Evolutionary conservation across 164 flowering plant genomes (phyloP).

Genomic region (Macadamia integrifolia): DNA sequence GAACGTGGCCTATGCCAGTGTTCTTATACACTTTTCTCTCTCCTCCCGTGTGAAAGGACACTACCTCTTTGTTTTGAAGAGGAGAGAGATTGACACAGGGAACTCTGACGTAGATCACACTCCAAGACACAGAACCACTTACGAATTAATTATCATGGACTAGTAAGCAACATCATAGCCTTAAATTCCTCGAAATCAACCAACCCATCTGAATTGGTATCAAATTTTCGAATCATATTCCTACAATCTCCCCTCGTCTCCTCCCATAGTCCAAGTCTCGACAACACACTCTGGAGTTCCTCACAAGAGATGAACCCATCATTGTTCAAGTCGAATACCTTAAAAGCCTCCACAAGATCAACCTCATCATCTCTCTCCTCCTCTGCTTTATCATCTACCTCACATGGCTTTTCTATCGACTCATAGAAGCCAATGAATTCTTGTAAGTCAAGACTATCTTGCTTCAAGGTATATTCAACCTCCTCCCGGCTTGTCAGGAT

Average conservation of each 20-base stretch:
- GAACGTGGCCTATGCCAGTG: no score
- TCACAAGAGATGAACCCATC: conserved; percentile 68
- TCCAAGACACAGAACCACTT: no score
- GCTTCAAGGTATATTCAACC: conserved; percentile 8
- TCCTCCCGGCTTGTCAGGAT: conserved; percentile 6
- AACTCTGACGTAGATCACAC: no score
- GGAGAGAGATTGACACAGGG: no score
- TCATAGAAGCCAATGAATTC: conserved; percentile 18
- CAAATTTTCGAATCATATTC: conserved; percentile 22
- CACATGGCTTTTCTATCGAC: not conserved
- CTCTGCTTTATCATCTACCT: not conserved
- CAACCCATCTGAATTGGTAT: conserved; percentile 20
- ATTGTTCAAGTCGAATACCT: conserved; percentile 61
- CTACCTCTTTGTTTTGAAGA: no score
- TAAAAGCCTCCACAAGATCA: conserved; percentile 42
- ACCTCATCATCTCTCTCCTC: conserved; percentile 9
- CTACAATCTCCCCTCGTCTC: conserved; percentile 15
- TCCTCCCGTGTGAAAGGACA: no score
- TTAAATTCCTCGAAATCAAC: conserved; percentile 32
- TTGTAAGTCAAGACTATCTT: conserved; percentile 5
- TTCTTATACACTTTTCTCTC: no score
- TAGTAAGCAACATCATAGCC: conserved; percentile 38
- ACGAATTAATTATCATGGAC: not conserved
- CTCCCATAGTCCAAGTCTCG: conserved; percentile 41
- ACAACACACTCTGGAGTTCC: conserved; percentile 51